These are phyloP conservation scores for Erucastrum elatum DNA, from an alignment of 345 rosid genomes.

Conservation along the genomic window DNA sequence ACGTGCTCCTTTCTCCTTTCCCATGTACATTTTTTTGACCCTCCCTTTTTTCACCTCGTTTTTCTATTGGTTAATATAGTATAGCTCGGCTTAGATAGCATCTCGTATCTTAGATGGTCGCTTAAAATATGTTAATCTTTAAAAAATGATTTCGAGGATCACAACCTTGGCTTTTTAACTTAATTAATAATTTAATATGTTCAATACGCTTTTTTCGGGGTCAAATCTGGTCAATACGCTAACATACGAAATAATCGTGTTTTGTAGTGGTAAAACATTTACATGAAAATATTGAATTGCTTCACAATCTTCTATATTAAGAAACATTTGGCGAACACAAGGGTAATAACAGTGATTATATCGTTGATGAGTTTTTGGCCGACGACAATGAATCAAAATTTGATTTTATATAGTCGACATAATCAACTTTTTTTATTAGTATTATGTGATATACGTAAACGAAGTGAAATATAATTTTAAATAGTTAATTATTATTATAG, in stretches of 20 bases:
- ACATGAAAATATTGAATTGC: not conserved
- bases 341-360: not conserved
- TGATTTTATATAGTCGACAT: not conserved
- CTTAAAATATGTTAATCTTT: not conserved
- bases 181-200: not conserved
- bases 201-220: not conserved
- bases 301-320: not conserved
- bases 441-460: not conserved
- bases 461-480: not conserved
- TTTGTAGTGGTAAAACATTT: not conserved
- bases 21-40: conserved; percentile 28
- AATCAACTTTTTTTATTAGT: not conserved
- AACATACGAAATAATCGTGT: not conserved
- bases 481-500: not conserved
- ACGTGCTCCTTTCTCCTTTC: conserved; percentile 34
- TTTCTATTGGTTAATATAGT: not conserved
- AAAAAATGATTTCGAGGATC: not conserved
- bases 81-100: not conserved
- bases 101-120: conserved; percentile 12
- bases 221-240: not conserved
- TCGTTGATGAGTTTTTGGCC: not conserved
- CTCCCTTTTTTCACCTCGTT: not conserved
- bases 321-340: not conserved
- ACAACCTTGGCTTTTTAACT: not conserved
- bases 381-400: not conserved